A percentile compares a stretch with the other conserved stretches of the same genome.
Evolutionary conservation across 129 eudicot genomes (phyloP).

Genomic region (Chrysanthemum makinoi): DNA sequence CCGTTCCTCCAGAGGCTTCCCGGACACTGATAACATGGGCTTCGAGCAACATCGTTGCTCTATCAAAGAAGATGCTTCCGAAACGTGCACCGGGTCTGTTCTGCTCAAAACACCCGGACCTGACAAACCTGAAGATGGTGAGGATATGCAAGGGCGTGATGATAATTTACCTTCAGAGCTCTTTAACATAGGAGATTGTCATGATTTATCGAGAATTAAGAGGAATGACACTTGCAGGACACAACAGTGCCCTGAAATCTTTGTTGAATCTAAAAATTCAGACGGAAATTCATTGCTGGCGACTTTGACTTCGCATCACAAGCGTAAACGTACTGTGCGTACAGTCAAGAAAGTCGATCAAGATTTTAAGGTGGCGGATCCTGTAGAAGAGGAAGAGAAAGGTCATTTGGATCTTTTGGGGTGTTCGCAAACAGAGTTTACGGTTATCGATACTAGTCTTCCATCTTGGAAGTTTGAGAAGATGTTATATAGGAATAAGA

Average conservation of each 20-base stretch:
- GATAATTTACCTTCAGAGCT: conserved; percentile 2
- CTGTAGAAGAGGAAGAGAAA: conserved; percentile 30
- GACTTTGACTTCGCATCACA: conserved; percentile 17
- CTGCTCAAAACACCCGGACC: not conserved
- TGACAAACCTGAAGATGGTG: conserved; percentile 20
- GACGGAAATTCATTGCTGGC: conserved; percentile 6
- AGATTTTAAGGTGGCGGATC: conserved; percentile 16
- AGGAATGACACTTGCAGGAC: conserved; percentile 43
- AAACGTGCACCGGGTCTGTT: conserved; percentile 13
- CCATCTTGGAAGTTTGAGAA: conserved; percentile 64
- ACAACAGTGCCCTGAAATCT: conserved; percentile 58
- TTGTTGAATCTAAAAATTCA: conserved; percentile 19
- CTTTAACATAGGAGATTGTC: not conserved
- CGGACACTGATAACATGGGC: conserved; percentile 35
- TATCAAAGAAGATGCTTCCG: conserved; percentile 15
- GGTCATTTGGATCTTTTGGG: conserved; percentile 35
- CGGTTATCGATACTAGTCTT: conserved; percentile 66
- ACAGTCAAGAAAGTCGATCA: conserved; percentile 21
- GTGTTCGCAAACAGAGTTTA: conserved; percentile 62
- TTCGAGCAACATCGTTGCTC: conserved; percentile 46
- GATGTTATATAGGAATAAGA: conserved; percentile 68
- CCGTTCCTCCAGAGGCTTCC: conserved; percentile 66
- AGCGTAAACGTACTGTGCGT: conserved; percentile 21
- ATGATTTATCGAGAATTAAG: conserved; percentile 15
- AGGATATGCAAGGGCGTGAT: conserved; percentile 28